These are phyloP conservation scores for Fusarium chuoi DNA, from an alignment of 2,329 filamentous ascomycete genomes.

Conservation along the genomic window DNA sequence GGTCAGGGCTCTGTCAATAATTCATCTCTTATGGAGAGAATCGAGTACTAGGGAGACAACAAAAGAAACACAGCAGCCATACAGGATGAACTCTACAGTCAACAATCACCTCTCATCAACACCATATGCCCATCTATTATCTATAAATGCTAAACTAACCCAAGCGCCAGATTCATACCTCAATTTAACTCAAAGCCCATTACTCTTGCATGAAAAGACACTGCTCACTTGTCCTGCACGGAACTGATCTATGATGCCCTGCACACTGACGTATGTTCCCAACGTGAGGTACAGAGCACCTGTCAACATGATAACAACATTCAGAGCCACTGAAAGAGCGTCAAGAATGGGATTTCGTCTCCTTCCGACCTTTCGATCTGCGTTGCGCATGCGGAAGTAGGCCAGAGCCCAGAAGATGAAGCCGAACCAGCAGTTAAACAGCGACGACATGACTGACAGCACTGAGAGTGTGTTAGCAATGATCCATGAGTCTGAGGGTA, in stretches of 20 bases:
- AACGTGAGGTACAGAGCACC: slow-evolving; percentile 82
- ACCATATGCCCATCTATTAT: neutral
- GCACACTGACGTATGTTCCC: slow-evolving; percentile 82
- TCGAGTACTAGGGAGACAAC: neutral
- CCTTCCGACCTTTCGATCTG: slow-evolving; percentile 65
- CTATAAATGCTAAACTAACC: neutral
- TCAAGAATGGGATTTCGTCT: slow-evolving; percentile 62
- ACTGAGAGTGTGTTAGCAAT: slow-evolving; percentile 51
- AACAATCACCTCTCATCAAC: neutral
- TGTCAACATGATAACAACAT: slow-evolving; percentile 76
- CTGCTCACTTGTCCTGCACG: slow-evolving; percentile 69
- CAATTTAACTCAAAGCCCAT: slow-evolving; percentile 62
- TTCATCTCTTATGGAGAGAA: neutral
- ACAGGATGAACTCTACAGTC: neutral
- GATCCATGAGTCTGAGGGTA: accelerated
- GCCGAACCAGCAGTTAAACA: slow-evolving; percentile 93
- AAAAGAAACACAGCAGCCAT: neutral
- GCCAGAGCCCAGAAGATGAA: slow-evolving; percentile 95
- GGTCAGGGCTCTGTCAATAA: accelerated
- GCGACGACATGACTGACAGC: slow-evolving; percentile 77
- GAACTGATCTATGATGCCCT: slow-evolving; percentile 82
- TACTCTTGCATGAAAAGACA: slow-evolving; percentile 80
- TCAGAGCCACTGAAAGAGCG: slow-evolving; percentile 68
- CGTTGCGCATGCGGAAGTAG: slow-evolving; percentile 78
- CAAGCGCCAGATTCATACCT: neutral